These are phyloP conservation scores for Penicillium lividum DNA, from an alignment of 495 filamentous ascomycete species.

Conservation along the genomic window DNA sequence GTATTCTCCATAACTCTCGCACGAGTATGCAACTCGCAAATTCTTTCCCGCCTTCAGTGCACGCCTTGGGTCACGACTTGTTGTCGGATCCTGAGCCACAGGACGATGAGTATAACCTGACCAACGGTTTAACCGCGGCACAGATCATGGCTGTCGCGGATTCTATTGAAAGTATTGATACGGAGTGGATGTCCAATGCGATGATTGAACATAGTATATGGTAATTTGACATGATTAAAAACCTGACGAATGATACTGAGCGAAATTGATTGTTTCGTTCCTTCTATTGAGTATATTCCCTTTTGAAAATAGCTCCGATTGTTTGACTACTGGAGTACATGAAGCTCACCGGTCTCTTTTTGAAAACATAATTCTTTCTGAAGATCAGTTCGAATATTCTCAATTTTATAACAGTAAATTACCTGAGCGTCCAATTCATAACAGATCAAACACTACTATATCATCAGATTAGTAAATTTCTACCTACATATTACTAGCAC, in stretches of 20 bases:
- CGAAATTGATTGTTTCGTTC: neutral
- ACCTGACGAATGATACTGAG: neutral
- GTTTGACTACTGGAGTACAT: too few species aligned
- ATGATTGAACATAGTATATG: slow-evolving; percentile 42
- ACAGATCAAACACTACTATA: too few species aligned
- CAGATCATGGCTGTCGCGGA: slow-evolving; percentile 43
- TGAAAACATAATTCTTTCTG: too few species aligned
- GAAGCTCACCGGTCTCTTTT: too few species aligned
- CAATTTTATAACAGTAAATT: too few species aligned
- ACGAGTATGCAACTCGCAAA: slow-evolving; percentile 11
- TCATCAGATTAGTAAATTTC: neutral
- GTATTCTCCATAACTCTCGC: slow-evolving; percentile 11
- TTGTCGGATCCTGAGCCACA: slow-evolving; percentile 14
- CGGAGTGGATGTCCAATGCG: slow-evolving; percentile 43
- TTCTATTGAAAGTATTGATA: slow-evolving; percentile 41
- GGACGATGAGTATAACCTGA: slow-evolving; percentile 19
- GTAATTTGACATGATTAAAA: slow-evolving; percentile 14
- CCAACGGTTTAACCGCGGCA: slow-evolving; percentile 31
- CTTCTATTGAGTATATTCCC: neutral
- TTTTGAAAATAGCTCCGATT: too few species aligned
- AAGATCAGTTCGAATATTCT: too few species aligned
- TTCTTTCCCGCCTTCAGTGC: slow-evolving; percentile 16
- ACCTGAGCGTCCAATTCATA: too few species aligned
- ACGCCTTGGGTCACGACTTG: slow-evolving; percentile 18
- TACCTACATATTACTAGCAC: neutral